Evolutionary conservation across 768 basidiomycete species (phyloP).

Genomic region (Amanita molliuscula): DNA sequence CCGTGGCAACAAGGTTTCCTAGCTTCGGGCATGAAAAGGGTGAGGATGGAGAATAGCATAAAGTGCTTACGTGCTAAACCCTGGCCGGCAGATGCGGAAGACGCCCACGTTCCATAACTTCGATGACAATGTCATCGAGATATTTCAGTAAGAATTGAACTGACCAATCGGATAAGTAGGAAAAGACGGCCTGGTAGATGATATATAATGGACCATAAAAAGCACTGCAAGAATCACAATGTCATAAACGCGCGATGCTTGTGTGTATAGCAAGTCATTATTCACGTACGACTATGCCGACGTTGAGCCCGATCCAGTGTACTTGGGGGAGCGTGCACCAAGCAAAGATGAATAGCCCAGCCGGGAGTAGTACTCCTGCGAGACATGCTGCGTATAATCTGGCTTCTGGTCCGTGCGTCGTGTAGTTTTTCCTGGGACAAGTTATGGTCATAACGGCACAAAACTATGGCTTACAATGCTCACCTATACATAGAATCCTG

Average conservation of each 20-base stretch:
- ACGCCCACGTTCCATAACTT: slow-evolving; percentile 51
- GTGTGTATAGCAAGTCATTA: background rate
- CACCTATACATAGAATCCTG: slow-evolving; percentile 44
- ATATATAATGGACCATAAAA: slow-evolving; percentile 38
- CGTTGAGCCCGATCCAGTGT: slow-evolving; percentile 50
- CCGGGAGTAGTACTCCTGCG: slow-evolving; percentile 42
- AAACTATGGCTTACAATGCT: slow-evolving; percentile 1
- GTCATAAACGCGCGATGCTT: background rate
- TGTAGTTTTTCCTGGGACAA: slow-evolving; percentile 19
- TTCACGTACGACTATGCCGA: slow-evolving; percentile 36
- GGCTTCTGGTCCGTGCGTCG: slow-evolving; percentile 40
- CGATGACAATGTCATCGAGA: background rate
- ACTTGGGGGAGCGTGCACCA: slow-evolving; percentile 49
- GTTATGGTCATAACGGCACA: background rate
- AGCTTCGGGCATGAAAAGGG: background rate
- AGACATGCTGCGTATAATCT: slow-evolving; percentile 50
- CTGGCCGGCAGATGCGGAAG: slow-evolving; percentile 60
- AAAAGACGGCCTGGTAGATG: slow-evolving; percentile 49
- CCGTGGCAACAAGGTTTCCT: slow-evolving; percentile 41
- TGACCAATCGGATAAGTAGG: slow-evolving; percentile 57
- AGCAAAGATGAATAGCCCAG: slow-evolving; percentile 61
- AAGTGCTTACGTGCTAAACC: slow-evolving; percentile 39
- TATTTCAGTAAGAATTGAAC: slow-evolving; percentile 8
- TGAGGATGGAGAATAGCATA: too few relatives aligned
- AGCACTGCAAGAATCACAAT: slow-evolving; percentile 23